Conservation (phyloP, 2,329 filamentous ascomycete genomes). For the Arthrobotrys megalospora region DNA sequence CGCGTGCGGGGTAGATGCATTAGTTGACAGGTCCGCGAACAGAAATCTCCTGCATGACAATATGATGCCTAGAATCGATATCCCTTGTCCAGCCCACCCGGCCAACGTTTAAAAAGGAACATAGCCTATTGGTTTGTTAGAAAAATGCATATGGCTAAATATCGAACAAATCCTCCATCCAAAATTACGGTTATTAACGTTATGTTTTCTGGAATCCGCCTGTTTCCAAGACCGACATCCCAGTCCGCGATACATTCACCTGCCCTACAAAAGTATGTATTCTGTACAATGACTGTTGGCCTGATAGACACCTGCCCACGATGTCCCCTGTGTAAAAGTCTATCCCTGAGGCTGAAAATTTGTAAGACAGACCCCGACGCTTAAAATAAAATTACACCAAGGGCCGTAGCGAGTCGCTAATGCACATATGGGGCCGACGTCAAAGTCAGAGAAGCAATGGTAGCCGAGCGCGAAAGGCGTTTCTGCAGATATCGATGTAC, state of each 20-base stretch:
- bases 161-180: constrained; percentile 24
- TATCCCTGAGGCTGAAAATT: constrained; percentile 56
- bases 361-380: constrained; percentile 32
- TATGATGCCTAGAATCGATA: constrained; percentile 11
- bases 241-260: constrained; percentile 2
- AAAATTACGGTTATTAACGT: constrained; percentile 43
- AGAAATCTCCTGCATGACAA: constrained; percentile 21
- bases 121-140: constrained; percentile 31
- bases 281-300: constrained; percentile 3
- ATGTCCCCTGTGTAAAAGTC: constrained; percentile 12
- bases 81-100: not conserved
- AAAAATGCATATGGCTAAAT: constrained; percentile 34
- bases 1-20: constrained; percentile 42
- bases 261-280: constrained; percentile 17
- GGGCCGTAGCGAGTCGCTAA: constrained; percentile 52
- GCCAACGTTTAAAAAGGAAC: constrained; percentile 27
- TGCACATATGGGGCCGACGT: constrained; percentile 17
- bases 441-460: constrained; percentile 13
- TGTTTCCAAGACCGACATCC: constrained; percentile 29
- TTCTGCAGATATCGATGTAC: constrained; percentile 10
- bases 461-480: constrained; percentile 14
- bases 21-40: constrained; percentile 18
- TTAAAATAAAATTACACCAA: constrained; percentile 54
- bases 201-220: constrained; percentile 39
- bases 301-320: constrained; percentile 22